Evolutionary conservation across 2,329 filamentous ascomycete genomes (phyloP).

Genomic region (Dothideomycetes sp.): DNA sequence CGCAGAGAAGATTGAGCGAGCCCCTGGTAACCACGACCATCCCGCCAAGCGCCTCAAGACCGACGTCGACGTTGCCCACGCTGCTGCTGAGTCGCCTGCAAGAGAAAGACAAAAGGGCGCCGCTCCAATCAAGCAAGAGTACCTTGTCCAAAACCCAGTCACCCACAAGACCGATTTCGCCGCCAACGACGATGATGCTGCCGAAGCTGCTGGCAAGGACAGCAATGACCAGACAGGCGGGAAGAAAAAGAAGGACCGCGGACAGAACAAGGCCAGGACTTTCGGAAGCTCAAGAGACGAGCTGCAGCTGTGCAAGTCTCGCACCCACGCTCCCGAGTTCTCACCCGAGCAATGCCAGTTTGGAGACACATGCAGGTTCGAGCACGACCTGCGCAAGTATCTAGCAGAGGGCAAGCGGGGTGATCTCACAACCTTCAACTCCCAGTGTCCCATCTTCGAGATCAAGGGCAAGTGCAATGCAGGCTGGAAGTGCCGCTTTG

Average conservation of each 20-base stretch:
- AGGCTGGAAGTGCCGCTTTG: conserved; percentile 93
- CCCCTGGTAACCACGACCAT: conserved; percentile 22
- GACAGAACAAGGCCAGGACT: conserved; percentile 73
- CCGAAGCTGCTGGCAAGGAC: conserved; percentile 40
- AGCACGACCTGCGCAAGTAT: conserved; percentile 79
- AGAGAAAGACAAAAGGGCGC: conserved; percentile 39
- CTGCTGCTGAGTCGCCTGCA: conserved; percentile 17
- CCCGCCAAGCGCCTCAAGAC: conserved; percentile 28
- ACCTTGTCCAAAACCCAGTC: conserved; percentile 24
- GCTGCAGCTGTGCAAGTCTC: conserved; percentile 65
- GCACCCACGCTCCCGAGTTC: conserved; percentile 65
- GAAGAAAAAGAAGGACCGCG: conserved; percentile 50
- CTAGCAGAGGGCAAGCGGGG: conserved; percentile 69
- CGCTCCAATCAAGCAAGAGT: conserved; percentile 66
- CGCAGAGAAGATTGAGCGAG: conserved; percentile 28
- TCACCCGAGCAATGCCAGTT: conserved; percentile 65
- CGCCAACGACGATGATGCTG: conserved; percentile 25
- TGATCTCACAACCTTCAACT: conserved; percentile 65
- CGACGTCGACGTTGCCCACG: conserved; percentile 16
- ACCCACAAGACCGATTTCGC: conserved; percentile 8
- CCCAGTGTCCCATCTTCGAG: conserved; percentile 74
- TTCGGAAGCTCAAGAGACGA: conserved; percentile 74
- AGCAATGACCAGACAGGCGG: conserved; percentile 21
- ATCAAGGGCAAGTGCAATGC: conserved; percentile 63
- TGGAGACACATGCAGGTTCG: conserved; percentile 68